phyloP scores from a whole-genome alignment of 805 yeast genomes.

The Pichia exigua region DNA sequence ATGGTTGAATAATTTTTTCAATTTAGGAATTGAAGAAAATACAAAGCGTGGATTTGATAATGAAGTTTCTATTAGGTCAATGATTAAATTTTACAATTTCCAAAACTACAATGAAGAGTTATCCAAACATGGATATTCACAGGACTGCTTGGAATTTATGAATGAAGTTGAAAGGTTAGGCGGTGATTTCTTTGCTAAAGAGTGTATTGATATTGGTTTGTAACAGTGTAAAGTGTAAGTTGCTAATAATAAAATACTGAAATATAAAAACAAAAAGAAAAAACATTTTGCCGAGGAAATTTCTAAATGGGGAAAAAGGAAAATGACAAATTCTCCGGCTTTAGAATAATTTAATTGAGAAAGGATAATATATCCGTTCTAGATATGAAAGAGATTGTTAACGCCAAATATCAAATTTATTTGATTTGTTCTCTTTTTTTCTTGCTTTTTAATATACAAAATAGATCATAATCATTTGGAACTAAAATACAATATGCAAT shows the following conservation, averaged over 20 bases:
- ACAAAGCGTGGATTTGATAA: constrained; percentile 73
- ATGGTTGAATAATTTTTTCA: constrained; percentile 83
- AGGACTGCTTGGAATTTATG: constrained; percentile 18
- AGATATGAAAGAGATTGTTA: no score
- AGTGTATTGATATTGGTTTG: constrained; percentile 3
- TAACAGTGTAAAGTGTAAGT: neutral
- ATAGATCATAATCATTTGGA: neutral
- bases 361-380: no score
- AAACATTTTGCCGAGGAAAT: neutral
- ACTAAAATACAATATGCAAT: neutral
- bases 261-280: neutral
- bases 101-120: constrained; percentile 46
- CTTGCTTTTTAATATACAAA: neutral
- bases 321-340: no score
- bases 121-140: constrained; percentile 47
- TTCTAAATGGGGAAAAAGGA: neutral
- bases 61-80: constrained; percentile 74
- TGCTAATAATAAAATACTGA: neutral
- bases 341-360: no score
- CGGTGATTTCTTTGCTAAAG: constrained; percentile 32
- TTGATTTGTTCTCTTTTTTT: neutral
- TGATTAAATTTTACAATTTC: constrained; percentile 69
- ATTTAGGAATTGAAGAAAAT: constrained; percentile 66
- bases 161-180: constrained; percentile 13
- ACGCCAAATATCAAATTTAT: no score